Conservation (phyloP, 164 flowering plant genomes). For the Brasenia schreberi region DNA sequence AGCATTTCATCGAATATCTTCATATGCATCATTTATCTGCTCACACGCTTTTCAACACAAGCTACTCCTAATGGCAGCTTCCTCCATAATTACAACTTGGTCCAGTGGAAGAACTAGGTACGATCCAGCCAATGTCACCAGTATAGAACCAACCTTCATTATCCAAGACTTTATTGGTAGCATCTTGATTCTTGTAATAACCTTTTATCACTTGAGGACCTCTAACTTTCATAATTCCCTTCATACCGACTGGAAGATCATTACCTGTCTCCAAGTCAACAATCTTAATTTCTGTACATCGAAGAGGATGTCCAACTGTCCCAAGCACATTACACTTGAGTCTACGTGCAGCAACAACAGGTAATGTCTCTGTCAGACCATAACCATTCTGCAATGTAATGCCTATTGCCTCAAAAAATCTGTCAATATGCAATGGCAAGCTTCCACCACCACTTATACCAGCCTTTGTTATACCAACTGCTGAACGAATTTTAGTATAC, state of each 20-base stretch:
- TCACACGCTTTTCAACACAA: too few species aligned
- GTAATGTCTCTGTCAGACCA: conserved; percentile 87
- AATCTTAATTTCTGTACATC: conserved; percentile 55
- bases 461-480: conserved; percentile 89
- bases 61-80: too few species aligned
- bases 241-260: conserved; percentile 56
- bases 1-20: too few species aligned
- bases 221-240: conserved; percentile 65
- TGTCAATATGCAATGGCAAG: conserved; percentile 69
- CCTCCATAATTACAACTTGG: too few species aligned
- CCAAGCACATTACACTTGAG: conserved; percentile 69
- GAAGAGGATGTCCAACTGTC: conserved; percentile 73
- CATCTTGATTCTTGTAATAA: conserved; percentile 77
- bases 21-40: too few species aligned
- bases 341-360: conserved; percentile 65
- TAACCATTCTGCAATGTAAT: conserved; percentile 73
- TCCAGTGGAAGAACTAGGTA: conserved; percentile 65
- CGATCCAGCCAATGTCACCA: conserved; percentile 95
- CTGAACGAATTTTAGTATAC: conserved; percentile 66
- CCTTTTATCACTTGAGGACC: conserved; percentile 96
- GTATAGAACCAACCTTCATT: conserved; percentile 76
- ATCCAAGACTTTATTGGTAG: conserved; percentile 58
- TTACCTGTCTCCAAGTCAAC: conserved; percentile 64
- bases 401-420: conserved; percentile 90
- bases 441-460: conserved; percentile 96